Conservation (phyloP, 75 land plant species). For the Sequoia sempervirens region DNA sequence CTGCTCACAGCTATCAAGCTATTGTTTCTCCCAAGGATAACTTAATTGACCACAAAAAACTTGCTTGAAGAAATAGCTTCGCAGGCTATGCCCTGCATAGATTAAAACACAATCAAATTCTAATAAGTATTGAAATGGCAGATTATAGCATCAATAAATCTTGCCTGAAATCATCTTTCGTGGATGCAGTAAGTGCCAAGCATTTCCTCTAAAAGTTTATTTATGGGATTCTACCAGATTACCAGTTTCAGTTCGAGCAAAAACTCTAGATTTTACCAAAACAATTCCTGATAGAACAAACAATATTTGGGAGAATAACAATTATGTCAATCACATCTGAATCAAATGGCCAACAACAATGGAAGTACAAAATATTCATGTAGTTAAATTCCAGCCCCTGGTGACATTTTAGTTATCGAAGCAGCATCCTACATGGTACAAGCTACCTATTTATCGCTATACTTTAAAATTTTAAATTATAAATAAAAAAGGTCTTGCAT, state of each 20-base stretch:
- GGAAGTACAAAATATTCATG: not conserved
- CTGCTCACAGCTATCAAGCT: not conserved
- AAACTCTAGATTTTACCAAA: not conserved
- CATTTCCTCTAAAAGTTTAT: not conserved
- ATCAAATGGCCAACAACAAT: constrained; percentile 1
- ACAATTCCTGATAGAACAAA: not conserved
- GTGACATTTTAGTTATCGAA: not conserved
- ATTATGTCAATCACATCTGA: not conserved
- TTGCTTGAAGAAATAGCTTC: not conserved
- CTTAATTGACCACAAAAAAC: not conserved
- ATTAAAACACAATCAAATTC: not conserved
- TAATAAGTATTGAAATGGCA: not conserved
- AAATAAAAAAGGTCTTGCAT: not conserved
- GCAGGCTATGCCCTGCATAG: not conserved
- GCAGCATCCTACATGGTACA: not conserved
- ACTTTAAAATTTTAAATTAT: not conserved
- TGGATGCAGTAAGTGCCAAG: not conserved
- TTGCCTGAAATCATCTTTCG: not conserved
- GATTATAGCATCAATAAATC: not conserved
- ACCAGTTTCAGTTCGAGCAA: not conserved
- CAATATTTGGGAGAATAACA: not conserved
- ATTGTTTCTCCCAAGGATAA: not conserved
- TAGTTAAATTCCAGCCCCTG: not conserved
- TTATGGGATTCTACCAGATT: not conserved
- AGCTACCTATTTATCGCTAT: not conserved